These are phyloP conservation scores for Adansonia rubrostipa DNA, from an alignment of 441 rosid species.

Conservation along the genomic window DNA sequence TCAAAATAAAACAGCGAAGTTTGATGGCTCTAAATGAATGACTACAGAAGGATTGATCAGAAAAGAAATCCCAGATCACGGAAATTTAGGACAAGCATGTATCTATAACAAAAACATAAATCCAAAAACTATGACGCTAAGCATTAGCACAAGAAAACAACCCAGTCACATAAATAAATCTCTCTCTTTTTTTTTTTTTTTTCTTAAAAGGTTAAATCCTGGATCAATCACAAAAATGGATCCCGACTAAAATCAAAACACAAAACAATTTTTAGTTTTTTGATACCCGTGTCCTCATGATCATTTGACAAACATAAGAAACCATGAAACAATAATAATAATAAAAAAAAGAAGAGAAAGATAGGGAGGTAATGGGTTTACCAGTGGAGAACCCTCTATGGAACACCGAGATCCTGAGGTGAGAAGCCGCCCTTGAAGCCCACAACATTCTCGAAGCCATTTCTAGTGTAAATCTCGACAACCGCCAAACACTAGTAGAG, in stretches of 20 bases:
- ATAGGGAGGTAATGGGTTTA: conserved; percentile 25
- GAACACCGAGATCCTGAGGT: conserved; percentile 75
- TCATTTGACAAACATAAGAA: conserved; percentile 21
- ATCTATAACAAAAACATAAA: neutral
- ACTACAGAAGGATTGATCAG: neutral
- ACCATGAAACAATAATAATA: conserved; percentile 12
- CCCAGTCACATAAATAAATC: conserved; percentile 34
- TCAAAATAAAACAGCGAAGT: neutral
- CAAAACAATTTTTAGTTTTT: neutral
- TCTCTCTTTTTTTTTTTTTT: neutral
- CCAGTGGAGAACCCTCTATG: conserved; percentile 76
- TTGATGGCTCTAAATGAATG: neutral
- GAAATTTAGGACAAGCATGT: neutral
- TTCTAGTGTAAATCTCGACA: conserved; percentile 12
- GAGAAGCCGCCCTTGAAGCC: conserved; percentile 88
- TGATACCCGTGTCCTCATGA: neutral
- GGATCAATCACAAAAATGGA: conserved; percentile 29
- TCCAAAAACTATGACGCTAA: conserved; percentile 5
- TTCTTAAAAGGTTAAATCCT: neutral
- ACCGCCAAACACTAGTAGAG: neutral
- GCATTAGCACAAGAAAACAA: neutral
- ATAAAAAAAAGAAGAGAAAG: neutral
- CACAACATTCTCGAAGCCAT: conserved; percentile 78
- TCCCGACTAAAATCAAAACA: conserved; percentile 26
- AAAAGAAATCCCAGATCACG: neutral